These are phyloP conservation scores for Pezicula neosporulosa DNA, from an alignment of 2,329 filamentous ascomycete genomes.

Conservation along the genomic window DNA sequence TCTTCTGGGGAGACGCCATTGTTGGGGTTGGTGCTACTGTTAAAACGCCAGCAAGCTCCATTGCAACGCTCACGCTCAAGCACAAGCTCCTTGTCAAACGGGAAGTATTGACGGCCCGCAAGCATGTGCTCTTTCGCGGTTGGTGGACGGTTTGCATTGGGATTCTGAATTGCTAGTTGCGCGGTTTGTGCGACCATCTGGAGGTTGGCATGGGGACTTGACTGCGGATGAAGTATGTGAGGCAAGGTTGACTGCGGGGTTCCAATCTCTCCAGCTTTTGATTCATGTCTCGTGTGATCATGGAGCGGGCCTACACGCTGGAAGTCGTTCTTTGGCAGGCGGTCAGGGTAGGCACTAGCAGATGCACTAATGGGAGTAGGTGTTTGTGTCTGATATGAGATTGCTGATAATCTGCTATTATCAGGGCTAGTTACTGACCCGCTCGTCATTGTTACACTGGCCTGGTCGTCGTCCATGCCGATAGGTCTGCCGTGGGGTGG, in stretches of 20 bases:
- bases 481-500: slow-evolving; percentile 53
- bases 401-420: slow-evolving; percentile 53
- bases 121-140: slow-evolving; percentile 93
- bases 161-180: slow-evolving; percentile 28
- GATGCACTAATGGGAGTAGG: slow-evolving; percentile 59
- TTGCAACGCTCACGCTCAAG: slow-evolving; percentile 84
- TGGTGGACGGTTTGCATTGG: slow-evolving; percentile 28
- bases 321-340: slow-evolving; percentile 48
- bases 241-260: slow-evolving; percentile 47
- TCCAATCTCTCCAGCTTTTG: slow-evolving; percentile 27
- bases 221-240: slow-evolving; percentile 41
- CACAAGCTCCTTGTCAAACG: slow-evolving; percentile 73
- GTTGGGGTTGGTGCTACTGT: slow-evolving; percentile 74
- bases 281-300: slow-evolving; percentile 48
- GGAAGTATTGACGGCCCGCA: slow-evolving; percentile 71
- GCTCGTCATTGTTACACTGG: slow-evolving; percentile 56
- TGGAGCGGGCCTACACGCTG: slow-evolving; percentile 58
- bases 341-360: slow-evolving; percentile 30
- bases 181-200: slow-evolving; percentile 21
- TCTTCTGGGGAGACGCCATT: slow-evolving; percentile 68
- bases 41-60: slow-evolving; percentile 79
- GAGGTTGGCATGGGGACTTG: slow-evolving; percentile 25
- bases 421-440: slow-evolving; percentile 56
- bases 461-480: slow-evolving; percentile 53
- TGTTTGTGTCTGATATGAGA: slow-evolving; percentile 47